Base-by-base conservation (phyloP, 805 yeast species). In the Debaryomyces hansenii region DNA sequence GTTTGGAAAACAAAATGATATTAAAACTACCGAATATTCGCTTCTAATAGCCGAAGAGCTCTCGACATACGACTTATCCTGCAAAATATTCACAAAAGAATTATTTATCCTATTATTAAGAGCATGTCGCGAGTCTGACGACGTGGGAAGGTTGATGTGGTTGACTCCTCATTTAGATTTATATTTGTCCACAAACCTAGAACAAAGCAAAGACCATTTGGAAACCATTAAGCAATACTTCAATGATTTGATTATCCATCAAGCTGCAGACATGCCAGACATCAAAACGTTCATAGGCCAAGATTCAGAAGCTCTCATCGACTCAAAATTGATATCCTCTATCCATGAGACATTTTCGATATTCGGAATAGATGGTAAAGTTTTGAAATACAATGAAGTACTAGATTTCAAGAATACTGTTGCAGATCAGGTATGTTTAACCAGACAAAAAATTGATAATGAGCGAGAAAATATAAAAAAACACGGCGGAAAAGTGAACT, bases 101-200 rank as follows among this genome's bases (percentile, higher is more conserved):
- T 42, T 67, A 16, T 45, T 67, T 41, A 50, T 53, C 20, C 40
- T 64, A 4, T 37, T 66, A 12, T 36, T 68, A 5, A 45, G 54
- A 32, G 63, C 62, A 2, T 56, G 64, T 29, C 41, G 51, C 9
- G 50, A 53, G 33, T 57, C 70, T 4, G 55, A 60, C 24, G 73
- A 68, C 44, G 41, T 57, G 42, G 72, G 72, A 3, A 47, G 73
- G 35, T 50, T 67, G 24, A 54, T 66, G 59, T 68, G 73, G 73
- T 42, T 67, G 15, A 53, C 63, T n/a, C 73, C 72, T 4, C 60
- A 64, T 46, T 53, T 68, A 36, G 72, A 68, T 47, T 40, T 47
- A 12, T 64, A 33, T 46, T 20, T 58, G 33, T 39, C 37, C 27
- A n/a, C 31, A 15, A 32, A 43, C 32, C 18, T 49, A 6, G 38